Evolutionary conservation across 2,329 filamentous ascomycete genomes (phyloP).

Genomic region (Cordyceps farinosa): DNA sequence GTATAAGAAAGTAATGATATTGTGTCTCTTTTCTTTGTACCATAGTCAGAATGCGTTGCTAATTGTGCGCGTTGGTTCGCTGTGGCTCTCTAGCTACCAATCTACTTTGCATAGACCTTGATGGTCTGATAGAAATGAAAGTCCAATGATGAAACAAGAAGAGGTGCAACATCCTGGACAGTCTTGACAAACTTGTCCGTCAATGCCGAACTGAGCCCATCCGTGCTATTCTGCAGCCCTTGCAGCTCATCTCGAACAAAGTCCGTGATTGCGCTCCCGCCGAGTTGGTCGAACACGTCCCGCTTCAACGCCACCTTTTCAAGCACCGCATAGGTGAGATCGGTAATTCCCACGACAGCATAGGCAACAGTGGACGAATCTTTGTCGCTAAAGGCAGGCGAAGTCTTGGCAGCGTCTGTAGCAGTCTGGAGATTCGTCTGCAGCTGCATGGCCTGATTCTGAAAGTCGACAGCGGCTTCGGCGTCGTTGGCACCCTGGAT

Average conservation of each 20-base stretch:
- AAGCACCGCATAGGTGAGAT: not conserved
- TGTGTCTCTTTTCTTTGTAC: too few relatives aligned
- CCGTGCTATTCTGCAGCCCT: not conserved
- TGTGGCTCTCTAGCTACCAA: too few relatives aligned
- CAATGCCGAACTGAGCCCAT: not conserved
- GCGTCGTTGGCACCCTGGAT: conserved; percentile 6
- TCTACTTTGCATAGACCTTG: not conserved
- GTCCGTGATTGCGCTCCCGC: not conserved
- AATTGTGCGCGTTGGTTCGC: too few relatives aligned
- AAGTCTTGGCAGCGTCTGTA: conserved; percentile 3
- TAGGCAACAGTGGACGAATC: conserved; percentile 7
- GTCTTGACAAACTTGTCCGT: not conserved
- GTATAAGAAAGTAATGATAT: too few relatives aligned
- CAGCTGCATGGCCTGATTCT: conserved; percentile 10
- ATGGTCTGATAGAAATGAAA: not conserved
- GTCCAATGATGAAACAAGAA: not conserved
- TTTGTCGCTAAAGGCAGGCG: not conserved
- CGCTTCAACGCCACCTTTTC: not conserved
- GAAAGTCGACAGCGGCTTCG: conserved; percentile 3
- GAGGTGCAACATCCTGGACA: not conserved
- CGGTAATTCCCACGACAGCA: conserved; percentile 3
- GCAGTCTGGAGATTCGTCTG: not conserved
- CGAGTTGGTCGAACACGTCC: conserved; percentile 5
- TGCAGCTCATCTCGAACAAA: not conserved
- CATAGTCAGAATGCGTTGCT: too few relatives aligned